phyloP scores from a whole-genome alignment of 768 basidiomycete species.

The Scleroderma citrinum region DNA sequence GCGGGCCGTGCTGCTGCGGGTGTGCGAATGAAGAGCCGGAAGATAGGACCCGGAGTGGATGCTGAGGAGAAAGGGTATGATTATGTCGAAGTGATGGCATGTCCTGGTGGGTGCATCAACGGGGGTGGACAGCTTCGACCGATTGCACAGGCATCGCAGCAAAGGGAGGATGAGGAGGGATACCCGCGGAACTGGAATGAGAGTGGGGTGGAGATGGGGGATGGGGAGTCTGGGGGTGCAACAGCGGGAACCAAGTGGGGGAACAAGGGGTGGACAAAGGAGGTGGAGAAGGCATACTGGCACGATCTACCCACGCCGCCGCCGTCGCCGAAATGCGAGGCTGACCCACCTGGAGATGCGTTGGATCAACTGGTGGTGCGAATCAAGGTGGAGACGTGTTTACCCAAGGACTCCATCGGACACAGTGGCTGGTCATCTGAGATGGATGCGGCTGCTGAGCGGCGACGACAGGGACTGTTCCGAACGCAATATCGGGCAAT shows the following conservation, averaged over 20 bases:
- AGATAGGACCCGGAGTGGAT: slow-evolving; percentile 21
- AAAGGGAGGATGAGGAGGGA: slow-evolving; percentile 55
- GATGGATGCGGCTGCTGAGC: slow-evolving; percentile 41
- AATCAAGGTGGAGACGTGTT: slow-evolving; percentile 39
- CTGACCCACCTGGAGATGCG: slow-evolving; percentile 1
- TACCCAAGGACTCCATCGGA: slow-evolving; percentile 23
- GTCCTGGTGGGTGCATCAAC: slow-evolving; percentile 95
- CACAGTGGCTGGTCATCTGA: slow-evolving; percentile 30
- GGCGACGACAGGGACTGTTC: slow-evolving; percentile 43
- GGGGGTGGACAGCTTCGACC: slow-evolving; percentile 77
- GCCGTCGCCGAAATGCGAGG: slow-evolving; percentile 29
- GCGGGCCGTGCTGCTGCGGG: slow-evolving; percentile 38
- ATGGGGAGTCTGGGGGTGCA: slow-evolving; percentile 16
- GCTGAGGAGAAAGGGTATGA: slow-evolving; percentile 56
- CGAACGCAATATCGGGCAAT: slow-evolving; percentile 83
- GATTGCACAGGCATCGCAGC: slow-evolving; percentile 14
- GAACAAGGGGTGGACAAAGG: slow-evolving; percentile 74
- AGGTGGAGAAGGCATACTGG: slow-evolving; percentile 86
- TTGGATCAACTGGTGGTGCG: slow-evolving; percentile 29
- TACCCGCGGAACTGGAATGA: slow-evolving; percentile 58
- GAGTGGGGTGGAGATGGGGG: slow-evolving; percentile 38
- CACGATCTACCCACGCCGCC: slow-evolving; percentile 41
- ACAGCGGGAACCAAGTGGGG: slow-evolving; percentile 62
- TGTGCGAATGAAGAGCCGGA: slow-evolving; percentile 25
- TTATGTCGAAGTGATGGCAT: slow-evolving; percentile 98